A percentile compares a stretch with the other conserved stretches of the same genome.
phyloP scores from a whole-genome alignment of 2,329 filamentous ascomycete genomes.

The Ophiostoma piceae region DNA sequence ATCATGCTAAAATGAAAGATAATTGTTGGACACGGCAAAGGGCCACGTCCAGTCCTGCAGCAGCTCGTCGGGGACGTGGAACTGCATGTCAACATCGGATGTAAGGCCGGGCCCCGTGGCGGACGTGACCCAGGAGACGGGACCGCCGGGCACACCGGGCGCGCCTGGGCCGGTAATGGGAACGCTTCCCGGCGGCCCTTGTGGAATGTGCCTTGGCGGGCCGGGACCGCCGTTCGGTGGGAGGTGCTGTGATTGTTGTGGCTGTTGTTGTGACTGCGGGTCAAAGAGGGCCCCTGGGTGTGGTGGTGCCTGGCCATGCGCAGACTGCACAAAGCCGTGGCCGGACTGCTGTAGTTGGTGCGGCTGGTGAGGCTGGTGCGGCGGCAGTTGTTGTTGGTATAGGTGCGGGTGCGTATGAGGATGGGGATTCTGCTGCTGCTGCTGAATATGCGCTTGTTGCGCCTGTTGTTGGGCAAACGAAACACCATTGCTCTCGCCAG shows the following conservation, averaged over 20 bases:
- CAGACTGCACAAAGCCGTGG: background rate
- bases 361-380: conserved; percentile 12
- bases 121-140: conserved; percentile 8
- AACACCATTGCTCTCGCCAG: background rate
- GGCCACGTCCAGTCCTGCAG: conserved; percentile 27
- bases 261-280: background rate
- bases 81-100: conserved; percentile 20
- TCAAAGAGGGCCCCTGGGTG: conserved; percentile 1
- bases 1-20: conserved; percentile 21
- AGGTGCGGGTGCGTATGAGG: background rate
- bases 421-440: background rate
- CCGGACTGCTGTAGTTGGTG: conserved; percentile 2
- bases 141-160: background rate
- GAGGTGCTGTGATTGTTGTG: background rate
- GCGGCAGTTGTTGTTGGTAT: background rate
- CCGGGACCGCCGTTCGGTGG: background rate
- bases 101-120: conserved; percentile 2
- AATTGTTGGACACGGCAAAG: conserved; percentile 26
- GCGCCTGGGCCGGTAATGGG: background rate
- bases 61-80: conserved; percentile 21
- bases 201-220: background rate
- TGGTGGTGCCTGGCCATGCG: background rate
- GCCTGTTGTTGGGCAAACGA: background rate
- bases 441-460: background rate
- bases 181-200: background rate